These are phyloP conservation scores for Ceratobasidium sp. DNA, from an alignment of 1,284 basidiomycete species.

Conservation along the genomic window DNA sequence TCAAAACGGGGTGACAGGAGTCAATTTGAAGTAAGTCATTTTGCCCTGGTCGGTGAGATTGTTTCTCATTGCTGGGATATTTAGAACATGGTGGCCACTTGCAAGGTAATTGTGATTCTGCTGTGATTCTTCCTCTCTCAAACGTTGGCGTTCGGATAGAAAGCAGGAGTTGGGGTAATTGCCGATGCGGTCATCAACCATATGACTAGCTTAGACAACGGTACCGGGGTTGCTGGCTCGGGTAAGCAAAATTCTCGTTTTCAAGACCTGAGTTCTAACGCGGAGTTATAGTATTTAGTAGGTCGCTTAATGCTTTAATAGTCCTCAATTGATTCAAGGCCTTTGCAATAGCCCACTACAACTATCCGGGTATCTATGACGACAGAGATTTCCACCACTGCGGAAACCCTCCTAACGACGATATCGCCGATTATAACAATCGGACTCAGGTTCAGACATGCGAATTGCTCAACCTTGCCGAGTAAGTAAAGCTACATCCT, in stretches of 20 bases:
- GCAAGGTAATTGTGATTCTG: too few relatives aligned
- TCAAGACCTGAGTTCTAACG: not conserved
- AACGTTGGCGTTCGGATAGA: not conserved
- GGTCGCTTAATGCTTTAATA: not conserved
- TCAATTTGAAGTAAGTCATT: constrained; percentile 54
- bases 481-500: constrained; percentile 35
- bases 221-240: constrained; percentile 43
- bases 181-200: constrained; percentile 44
- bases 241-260: constrained; percentile 9
- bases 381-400: constrained; percentile 44
- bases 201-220: constrained; percentile 42
- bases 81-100: constrained; percentile 44
- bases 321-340: not conserved
- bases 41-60: not conserved
- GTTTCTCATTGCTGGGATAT: not conserved
- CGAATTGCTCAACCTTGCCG: constrained; percentile 50
- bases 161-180: constrained; percentile 46
- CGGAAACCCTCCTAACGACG: constrained; percentile 38
- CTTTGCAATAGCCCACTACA: constrained; percentile 41
- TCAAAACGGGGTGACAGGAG: constrained; percentile 45
- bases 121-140: too few relatives aligned
- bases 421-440: constrained; percentile 53
- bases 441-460: constrained; percentile 63
- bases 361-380: constrained; percentile 44
- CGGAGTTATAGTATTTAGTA: constrained; percentile 37